A percentile compares a stretch with the other conserved stretches of the same genome.
These are phyloP conservation scores for Pythium phragmiticola DNA, from an alignment of 352 stramenopile species.

Conservation along the genomic window DNA sequence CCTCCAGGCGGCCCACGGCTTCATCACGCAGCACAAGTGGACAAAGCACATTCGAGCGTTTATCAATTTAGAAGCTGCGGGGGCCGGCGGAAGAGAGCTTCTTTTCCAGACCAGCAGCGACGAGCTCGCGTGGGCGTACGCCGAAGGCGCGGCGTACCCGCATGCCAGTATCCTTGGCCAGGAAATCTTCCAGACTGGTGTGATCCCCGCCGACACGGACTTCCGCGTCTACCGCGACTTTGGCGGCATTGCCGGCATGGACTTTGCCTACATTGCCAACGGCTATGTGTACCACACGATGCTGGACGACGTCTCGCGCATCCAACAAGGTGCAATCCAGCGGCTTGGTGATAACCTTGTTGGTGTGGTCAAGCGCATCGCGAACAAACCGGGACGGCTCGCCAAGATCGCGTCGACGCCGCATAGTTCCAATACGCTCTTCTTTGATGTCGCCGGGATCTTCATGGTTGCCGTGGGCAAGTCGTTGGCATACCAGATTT, in stretches of 20 bases:
- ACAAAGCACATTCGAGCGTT: conserved; percentile 66
- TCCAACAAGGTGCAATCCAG: conserved; percentile 63
- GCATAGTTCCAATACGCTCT: conserved; percentile 64
- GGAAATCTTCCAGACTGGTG: conserved; percentile 72
- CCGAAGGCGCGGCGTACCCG: conserved; percentile 64
- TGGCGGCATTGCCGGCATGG: conserved; percentile 70
- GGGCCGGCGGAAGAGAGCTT: conserved; percentile 65
- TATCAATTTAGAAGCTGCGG: conserved; percentile 78
- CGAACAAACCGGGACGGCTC: conserved; percentile 38
- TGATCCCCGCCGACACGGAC: conserved; percentile 72
- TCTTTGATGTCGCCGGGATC: conserved; percentile 66
- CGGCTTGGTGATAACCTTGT: conserved; percentile 71
- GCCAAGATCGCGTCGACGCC: conserved; percentile 53
- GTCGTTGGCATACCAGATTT: conserved; percentile 37
- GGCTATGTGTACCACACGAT: conserved; percentile 83
- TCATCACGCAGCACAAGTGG: conserved; percentile 82
- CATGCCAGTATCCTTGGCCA: conserved; percentile 77
- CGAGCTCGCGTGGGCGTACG: conserved; percentile 68
- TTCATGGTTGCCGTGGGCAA: conserved; percentile 68
- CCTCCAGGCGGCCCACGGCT: conserved; percentile 72
- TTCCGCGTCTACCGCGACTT: conserved; percentile 77
- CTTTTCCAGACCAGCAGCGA: conserved; percentile 81
- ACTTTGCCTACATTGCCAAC: conserved; percentile 81
- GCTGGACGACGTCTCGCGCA: conserved; percentile 68
- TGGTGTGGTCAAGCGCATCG: conserved; percentile 54